These are phyloP conservation scores for Fraxinus albicans DNA, from an alignment of 305 asterid species.

Conservation along the genomic window DNA sequence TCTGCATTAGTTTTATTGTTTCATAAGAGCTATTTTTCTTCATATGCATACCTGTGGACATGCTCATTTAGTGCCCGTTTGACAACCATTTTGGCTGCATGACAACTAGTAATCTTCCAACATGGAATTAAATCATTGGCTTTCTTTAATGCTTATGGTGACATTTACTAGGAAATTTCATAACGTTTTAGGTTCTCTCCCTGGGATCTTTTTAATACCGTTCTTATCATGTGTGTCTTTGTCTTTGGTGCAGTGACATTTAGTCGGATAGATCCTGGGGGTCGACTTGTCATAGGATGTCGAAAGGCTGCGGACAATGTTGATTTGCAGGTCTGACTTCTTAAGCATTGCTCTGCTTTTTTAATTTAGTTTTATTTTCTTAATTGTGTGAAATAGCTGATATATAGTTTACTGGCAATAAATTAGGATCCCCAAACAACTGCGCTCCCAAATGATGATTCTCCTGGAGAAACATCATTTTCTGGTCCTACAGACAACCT, in stretches of 20 bases:
- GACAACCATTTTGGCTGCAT: not conserved
- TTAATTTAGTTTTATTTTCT: not conserved
- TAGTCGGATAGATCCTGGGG: conserved; percentile 86
- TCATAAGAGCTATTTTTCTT: not conserved
- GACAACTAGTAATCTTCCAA: not conserved
- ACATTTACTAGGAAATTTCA: not conserved
- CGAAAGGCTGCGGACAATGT: conserved; percentile 67
- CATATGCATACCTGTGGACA: not conserved
- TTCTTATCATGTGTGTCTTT: conserved; percentile 8
- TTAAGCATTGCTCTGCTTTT: conserved; percentile 7
- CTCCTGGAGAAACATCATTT: conserved; percentile 52
- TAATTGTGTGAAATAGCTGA: conserved; percentile 2
- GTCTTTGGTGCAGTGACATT: conserved; percentile 59
- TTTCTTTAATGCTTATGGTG: not conserved
- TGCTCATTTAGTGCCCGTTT: not conserved
- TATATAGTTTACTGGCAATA: conserved; percentile 9
- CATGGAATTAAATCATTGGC: not conserved
- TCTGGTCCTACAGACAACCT: conserved; percentile 53
- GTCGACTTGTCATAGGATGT: conserved; percentile 87
- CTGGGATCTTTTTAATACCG: not conserved
- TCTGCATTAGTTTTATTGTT: not conserved
- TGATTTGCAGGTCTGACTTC: conserved; percentile 58
- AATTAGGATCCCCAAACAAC: conserved; percentile 58
- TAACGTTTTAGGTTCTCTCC: not conserved
- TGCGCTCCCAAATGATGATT: conserved; percentile 45